Evolutionary conservation across 768 basidiomycete genomes (phyloP).

Genomic region (Wakefieldia striispora): DNA sequence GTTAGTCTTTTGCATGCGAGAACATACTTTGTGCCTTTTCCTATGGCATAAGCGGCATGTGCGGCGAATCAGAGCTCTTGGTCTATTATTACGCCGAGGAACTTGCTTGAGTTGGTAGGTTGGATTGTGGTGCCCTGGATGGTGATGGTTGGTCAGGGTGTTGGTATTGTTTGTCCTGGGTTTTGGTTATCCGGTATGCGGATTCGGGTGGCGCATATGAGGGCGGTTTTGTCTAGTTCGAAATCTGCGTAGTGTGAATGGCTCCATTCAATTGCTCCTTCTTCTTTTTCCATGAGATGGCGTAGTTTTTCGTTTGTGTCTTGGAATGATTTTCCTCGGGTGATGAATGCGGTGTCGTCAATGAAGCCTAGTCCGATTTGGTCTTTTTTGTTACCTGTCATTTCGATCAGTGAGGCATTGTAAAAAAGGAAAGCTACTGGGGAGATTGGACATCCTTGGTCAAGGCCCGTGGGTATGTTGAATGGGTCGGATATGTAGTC

Average conservation of each 20-base stretch:
- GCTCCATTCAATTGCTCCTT: background rate
- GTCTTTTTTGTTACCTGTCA: background rate
- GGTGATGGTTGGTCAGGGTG: background rate
- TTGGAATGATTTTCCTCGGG: background rate
- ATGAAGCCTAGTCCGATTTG: conserved; percentile 6
- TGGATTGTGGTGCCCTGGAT: too few relatives aligned
- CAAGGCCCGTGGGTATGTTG: conserved; percentile 21
- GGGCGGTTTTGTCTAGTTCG: background rate
- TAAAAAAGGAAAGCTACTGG: conserved; percentile 27
- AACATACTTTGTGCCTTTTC: too few relatives aligned
- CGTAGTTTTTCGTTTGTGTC: background rate
- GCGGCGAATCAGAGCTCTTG: too few relatives aligned
- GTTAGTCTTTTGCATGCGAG: too few relatives aligned
- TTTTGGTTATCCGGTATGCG: background rate
- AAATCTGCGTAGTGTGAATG: background rate
- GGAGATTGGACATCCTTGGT: too few relatives aligned
- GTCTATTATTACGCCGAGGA: too few relatives aligned
- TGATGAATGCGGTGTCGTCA: background rate
- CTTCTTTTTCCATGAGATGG: background rate
- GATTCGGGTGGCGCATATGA: background rate
- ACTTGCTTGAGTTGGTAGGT: too few relatives aligned
- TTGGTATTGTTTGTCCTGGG: background rate
- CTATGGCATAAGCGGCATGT: too few relatives aligned
- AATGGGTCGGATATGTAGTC: conserved; percentile 20
- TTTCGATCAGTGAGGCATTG: conserved; percentile 23